phyloP scores from a whole-genome alignment of 2,329 filamentous ascomycete genomes.

The Fusarium piperis region DNA sequence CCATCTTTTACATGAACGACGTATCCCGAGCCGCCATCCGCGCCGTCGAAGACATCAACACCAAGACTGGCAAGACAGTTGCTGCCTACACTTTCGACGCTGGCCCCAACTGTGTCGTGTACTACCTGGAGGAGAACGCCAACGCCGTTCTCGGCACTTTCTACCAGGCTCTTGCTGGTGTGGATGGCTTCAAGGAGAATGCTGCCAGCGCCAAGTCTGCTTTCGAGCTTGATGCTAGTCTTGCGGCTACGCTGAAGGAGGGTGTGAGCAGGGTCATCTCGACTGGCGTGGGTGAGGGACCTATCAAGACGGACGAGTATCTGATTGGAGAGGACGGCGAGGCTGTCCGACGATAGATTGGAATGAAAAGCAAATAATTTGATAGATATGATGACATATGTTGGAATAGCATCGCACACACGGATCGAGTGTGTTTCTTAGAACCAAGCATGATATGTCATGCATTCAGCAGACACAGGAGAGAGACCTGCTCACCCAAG shows the following conservation, averaged over 20 bases:
- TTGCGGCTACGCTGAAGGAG: slow-evolving; percentile 73
- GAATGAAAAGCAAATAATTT: background rate
- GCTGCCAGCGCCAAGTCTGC: slow-evolving; percentile 62
- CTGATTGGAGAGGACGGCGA: slow-evolving; percentile 75
- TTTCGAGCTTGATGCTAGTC: slow-evolving; percentile 71
- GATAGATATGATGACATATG: background rate
- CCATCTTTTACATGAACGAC: slow-evolving; percentile 99
- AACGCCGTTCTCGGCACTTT: slow-evolving; percentile 80
- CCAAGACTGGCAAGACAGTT: slow-evolving; percentile 77
- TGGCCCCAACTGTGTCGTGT: slow-evolving; percentile 95
- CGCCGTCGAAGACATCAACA: slow-evolving; percentile 89
- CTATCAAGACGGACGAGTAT: slow-evolving; percentile 80
- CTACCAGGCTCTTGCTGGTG: slow-evolving; percentile 69
- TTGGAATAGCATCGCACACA: background rate
- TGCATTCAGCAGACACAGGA: background rate
- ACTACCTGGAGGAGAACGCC: slow-evolving; percentile 86
- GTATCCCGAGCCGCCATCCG: slow-evolving; percentile 86
- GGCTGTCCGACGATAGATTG: slow-evolving; percentile 47
- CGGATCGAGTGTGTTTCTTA: background rate
- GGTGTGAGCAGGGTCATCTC: slow-evolving; percentile 91
- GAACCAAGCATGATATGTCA: background rate
- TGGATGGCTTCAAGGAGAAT: slow-evolving; percentile 77
- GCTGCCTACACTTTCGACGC: slow-evolving; percentile 98
- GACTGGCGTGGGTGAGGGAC: slow-evolving; percentile 91
- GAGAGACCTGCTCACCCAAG: too few relatives aligned